Base-by-base conservation (phyloP, 2,329 filamentous ascomycete species). In the Pseudocercospora musae region DNA sequence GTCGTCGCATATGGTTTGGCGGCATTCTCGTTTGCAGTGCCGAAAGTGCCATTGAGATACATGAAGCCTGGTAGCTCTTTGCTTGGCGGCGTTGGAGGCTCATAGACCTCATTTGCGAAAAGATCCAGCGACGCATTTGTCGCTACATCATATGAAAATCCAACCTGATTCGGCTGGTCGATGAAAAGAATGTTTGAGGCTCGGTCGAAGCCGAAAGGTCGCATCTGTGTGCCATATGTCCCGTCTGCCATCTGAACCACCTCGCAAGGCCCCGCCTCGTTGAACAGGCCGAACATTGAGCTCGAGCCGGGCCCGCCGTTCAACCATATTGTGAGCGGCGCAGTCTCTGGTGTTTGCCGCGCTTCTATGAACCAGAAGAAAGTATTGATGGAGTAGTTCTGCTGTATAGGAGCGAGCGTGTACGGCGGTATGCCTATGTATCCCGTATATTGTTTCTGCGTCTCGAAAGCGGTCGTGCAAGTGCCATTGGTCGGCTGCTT, bases 381-480 rank as follows among this genome's bases (percentile, higher is more conserved):
- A 52, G 83, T 87, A 69, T 86, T 86, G 66, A 86, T 85, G 1
- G 81, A 78, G 67, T 86, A 86, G 60, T 83, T 72, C 67, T 85
- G 83, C 66, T 80, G 77, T 62, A 79, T 78, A 0, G 78, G 77
- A 27, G 71, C 73, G 56, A 81, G 74, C 1, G 78, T 80, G 62
- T 72, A 77, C 10, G 79, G 86, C 8, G 74, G 74, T 15, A 90
- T 75, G 58, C 77, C 82, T 60, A 91, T 85, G 82, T 89, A 90
- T 70, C 89, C 89, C 3, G 87, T 85, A 71, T 87, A 89, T 73
- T 91, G 89, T 73, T 87, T 83, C 74, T 91, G 89, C 0, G 79
- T 80, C 49, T 80, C 72, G 69, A 89, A 89, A 7, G 84, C 84
- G 1, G 89, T 90, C 52, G 79, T 82, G 74, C 89, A 91, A 11